Evolutionary conservation across 2,329 filamentous ascomycete species (phyloP), one percentile per base, ranked within the genome.

Genomic region (Neofusicoccum cordaticola): DNA sequence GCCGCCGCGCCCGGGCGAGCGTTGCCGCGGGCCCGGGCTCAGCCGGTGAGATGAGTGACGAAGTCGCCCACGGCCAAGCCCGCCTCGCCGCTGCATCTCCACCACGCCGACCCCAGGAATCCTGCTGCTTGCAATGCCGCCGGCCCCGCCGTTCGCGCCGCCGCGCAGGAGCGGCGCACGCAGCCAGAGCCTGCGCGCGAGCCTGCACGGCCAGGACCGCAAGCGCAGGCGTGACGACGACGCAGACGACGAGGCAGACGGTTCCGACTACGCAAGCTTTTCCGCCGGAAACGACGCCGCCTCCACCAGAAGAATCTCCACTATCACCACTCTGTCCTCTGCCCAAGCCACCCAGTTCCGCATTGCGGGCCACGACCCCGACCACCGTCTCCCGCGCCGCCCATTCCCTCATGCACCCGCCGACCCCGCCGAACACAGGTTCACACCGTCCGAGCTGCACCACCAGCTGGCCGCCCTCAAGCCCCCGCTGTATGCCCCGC

Each of bases 371-470:
- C 73, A 77, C 66, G 69, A 74, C 62, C 71, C 78, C 64, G 71
- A 77, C n/a, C 68, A 75, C 34, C 74, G 73, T 27, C 65, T 81
- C 13, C 80, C 81, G 56, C 71, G 72, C 48, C 66, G 69, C 31
- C 79, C 80, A 41, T 83, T 83, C 66, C 81, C 81, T 41, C 81
- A 83, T 68, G 75, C 75, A 35, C 69, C 79, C 60, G 71, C 68
- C 52, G 34, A 67, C 64, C 53, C 42, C 45, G 7, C 31, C 45
- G 45, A 62, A 17, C 8, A 35, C 27, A 56, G 56, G 31, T 12
- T 56, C 13, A 56, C 50, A 17, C 34, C 69, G 37, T 39, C 68
- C 31, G 68, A 73, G 41, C 67, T 79, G 5, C 75, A 80, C 62
- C 70, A 78, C 62, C 75, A 79, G 66, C 72, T 83, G 39, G 77